Percentiles rank a stretch among this genome's conserved stretches.
Conservation (phyloP, 2,329 filamentous ascomycete species). For the Raffaelea arxii region DNA sequence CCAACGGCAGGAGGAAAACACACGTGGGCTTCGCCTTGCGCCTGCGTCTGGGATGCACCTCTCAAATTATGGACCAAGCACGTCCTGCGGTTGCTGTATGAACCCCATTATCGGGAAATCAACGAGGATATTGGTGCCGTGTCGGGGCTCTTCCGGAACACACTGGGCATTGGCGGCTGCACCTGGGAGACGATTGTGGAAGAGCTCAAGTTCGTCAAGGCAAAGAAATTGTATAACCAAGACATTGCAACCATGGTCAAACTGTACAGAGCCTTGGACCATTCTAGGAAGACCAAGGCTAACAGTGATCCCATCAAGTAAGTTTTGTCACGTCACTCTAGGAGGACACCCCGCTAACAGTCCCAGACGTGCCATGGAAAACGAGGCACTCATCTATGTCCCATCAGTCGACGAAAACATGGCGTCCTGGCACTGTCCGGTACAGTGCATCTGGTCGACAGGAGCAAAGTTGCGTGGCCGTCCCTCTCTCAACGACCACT, state of each 20-base stretch:
- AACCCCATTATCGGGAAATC: not conserved
- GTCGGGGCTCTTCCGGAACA: constrained; percentile 6
- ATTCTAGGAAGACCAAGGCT: too few relatives aligned
- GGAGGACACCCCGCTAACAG: not conserved
- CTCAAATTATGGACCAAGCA: constrained; percentile 3
- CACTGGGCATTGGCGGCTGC: constrained; percentile 5
- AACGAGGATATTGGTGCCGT: not conserved
- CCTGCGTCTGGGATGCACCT: constrained; percentile 9
- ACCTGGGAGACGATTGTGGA: constrained; percentile 2
- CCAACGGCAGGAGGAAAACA: not conserved
- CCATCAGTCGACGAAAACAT: not conserved
- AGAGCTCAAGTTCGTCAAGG: constrained; percentile 5
- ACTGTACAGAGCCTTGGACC: constrained; percentile 7
- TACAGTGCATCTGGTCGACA: constrained; percentile 11
- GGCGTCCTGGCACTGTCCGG: not conserved
- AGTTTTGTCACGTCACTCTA: too few relatives aligned
- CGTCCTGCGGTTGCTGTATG: constrained; percentile 3
- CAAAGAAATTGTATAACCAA: not conserved
- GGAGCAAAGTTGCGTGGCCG: constrained; percentile 5
- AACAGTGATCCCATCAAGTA: not conserved
- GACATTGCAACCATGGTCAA: constrained; percentile 1
- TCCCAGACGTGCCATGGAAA: constrained; percentile 4
- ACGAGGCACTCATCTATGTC: constrained; percentile 7
- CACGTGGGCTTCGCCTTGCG: not conserved
- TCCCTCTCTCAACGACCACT: constrained; percentile 8